Evolutionary conservation across 1,139 yeast species (phyloP).

Genomic region (Cylindricascospora bacillispora): DNA sequence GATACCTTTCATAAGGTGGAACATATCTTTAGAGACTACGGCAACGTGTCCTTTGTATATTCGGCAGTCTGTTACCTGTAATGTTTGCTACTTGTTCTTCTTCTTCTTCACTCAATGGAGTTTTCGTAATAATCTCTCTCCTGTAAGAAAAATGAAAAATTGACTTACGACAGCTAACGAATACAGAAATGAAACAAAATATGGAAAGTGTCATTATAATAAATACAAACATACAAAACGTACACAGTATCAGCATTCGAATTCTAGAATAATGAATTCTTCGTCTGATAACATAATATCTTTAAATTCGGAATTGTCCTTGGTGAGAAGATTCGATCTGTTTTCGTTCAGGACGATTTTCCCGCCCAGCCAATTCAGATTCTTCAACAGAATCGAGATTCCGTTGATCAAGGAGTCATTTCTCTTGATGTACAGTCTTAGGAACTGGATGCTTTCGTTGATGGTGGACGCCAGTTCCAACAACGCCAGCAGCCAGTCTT

Average conservation of each 20-base stretch:
- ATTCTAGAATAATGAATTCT: conserved; percentile 19
- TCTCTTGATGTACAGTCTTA: conserved; percentile 18
- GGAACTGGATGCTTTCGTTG: conserved; percentile 6
- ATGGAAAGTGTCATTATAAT: no score
- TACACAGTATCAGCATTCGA: conserved; percentile 21
- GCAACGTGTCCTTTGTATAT: background rate
- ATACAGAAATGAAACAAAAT: no score
- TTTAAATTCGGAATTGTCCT: conserved; percentile 4
- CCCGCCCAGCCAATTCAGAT: conserved; percentile 25
- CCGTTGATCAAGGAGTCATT: conserved; percentile 10
- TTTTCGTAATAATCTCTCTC: no score
- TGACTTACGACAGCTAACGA: no score
- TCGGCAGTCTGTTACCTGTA: no score
- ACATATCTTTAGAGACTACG: conserved; percentile 35
- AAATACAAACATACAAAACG: no score
- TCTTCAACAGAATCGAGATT: conserved; percentile 13
- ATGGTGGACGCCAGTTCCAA: conserved; percentile 15
- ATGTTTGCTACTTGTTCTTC: background rate
- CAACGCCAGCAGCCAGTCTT: conserved; percentile 18
- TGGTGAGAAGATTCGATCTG: conserved; percentile 6
- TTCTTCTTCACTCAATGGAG: no score
- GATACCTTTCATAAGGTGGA: conserved; percentile 50
- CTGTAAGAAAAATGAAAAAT: no score
- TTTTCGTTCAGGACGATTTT: conserved; percentile 19
- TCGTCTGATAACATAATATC: conserved; percentile 18